Conservation (phyloP, 2,329 filamentous ascomycete genomes). For the Conoideocrella luteorostrata region DNA sequence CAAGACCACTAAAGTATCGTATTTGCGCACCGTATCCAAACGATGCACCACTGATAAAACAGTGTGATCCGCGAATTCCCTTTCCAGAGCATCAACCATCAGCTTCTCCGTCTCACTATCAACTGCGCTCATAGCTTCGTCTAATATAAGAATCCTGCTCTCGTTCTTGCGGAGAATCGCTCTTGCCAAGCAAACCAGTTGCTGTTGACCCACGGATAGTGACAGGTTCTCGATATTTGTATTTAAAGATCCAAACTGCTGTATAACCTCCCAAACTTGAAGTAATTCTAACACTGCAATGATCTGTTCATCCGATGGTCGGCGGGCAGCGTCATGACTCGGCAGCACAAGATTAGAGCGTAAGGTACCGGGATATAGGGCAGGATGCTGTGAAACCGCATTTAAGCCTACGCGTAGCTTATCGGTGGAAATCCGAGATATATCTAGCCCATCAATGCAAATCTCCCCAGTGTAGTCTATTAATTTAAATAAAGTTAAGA, state of each 20-base stretch:
- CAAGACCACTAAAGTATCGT: background rate
- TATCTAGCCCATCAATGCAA: too few relatives aligned
- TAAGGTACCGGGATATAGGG: too few relatives aligned
- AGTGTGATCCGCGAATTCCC: background rate
- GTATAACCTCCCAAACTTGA: background rate
- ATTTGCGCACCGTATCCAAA: background rate
- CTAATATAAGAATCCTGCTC: background rate
- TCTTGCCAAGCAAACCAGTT: too few relatives aligned
- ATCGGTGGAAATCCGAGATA: too few relatives aligned
- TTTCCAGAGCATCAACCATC: background rate
- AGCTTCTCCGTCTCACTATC: background rate
- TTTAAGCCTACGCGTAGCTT: too few relatives aligned
- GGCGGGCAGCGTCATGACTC: background rate
- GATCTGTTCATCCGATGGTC: background rate
- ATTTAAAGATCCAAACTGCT: background rate
- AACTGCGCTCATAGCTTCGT: conserved; percentile 1
- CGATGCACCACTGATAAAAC: background rate
- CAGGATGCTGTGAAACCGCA: too few relatives aligned
- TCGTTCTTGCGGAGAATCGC: background rate
- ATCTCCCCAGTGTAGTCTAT: too few relatives aligned
- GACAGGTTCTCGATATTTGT: background rate
- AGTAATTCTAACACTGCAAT: background rate
- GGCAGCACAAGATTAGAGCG: background rate
- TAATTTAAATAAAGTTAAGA: too few relatives aligned
- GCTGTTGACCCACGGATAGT: background rate